Conservation (phyloP, 2,329 filamentous ascomycete genomes). For the Myrmaecium sp. region DNA sequence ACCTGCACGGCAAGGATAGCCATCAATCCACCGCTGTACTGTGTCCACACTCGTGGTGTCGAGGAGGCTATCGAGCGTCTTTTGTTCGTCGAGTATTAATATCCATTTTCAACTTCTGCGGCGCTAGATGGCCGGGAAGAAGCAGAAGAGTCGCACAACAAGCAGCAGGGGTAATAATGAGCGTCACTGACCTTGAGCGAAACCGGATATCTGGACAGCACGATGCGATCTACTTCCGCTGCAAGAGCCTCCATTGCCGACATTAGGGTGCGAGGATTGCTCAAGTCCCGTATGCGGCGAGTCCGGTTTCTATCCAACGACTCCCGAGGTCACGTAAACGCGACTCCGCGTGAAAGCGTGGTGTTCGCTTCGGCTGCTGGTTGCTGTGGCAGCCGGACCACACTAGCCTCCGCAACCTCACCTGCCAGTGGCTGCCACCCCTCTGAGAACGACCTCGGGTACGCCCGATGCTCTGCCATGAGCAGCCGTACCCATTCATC, state of each 20-base stretch:
- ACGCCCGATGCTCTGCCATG: no score
- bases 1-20: conserved; percentile 32
- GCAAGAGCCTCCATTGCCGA: conserved; percentile 13
- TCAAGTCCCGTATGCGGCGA: no score
- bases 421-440: no score
- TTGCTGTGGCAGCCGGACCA: no score
- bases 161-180: neutral
- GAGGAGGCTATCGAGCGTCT: conserved; percentile 22
- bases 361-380: no score
- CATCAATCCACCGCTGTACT: conserved; percentile 28
- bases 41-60: conserved; percentile 14
- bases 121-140: neutral
- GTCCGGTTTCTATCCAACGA: no score
- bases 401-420: no score
- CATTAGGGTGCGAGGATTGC: neutral
- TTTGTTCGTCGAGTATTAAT: neutral
- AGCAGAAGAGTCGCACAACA: neutral
- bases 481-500: no score
- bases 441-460: no score
- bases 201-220: conserved; percentile 32
- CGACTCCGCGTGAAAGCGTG: no score
- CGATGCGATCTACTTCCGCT: conserved; percentile 28
- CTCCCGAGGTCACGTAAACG: no score
- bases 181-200: conserved; percentile 27
- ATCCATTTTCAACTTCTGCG: neutral